Conservation (phyloP, 1,284 basidiomycete species). For the Agaricales sp. region DNA sequence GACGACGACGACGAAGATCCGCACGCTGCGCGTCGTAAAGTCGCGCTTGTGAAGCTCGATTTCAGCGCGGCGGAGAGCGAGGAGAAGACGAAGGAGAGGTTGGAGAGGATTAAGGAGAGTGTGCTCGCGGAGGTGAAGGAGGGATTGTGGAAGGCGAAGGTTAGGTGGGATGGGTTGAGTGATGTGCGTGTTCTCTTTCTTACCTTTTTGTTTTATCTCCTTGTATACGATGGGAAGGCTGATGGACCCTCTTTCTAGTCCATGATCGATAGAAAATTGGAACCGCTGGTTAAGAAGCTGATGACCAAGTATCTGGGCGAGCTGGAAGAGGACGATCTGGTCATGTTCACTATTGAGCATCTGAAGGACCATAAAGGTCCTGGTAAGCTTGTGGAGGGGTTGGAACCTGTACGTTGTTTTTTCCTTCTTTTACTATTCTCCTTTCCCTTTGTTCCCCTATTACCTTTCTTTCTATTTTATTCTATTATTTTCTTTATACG, state of each 20-base stretch:
- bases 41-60: conserved; percentile 77
- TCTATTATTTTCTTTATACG: no score
- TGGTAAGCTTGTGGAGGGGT: conserved; percentile 71
- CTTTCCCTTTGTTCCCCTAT: conserved; percentile 5
- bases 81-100: conserved; percentile 65
- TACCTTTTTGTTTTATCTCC: neutral
- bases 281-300: conserved; percentile 66
- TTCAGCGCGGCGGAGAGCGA: conserved; percentile 68
- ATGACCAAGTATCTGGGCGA: conserved; percentile 83
- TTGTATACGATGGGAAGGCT: conserved; percentile 10
- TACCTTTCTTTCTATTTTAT: neutral
- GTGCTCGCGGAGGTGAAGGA: conserved; percentile 54
- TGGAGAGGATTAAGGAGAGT: conserved; percentile 63
- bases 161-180: conserved; percentile 79
- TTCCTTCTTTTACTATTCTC: conserved; percentile 3
- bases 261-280: conserved; percentile 72
- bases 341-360: conserved; percentile 85
- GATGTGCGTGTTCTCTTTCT: conserved; percentile 47
- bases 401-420: conserved; percentile 68
- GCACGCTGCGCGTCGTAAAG: conserved; percentile 66
- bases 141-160: conserved; percentile 65
- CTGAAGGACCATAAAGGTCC: conserved; percentile 78
- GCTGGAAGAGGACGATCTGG: conserved; percentile 79
- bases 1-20: conserved; percentile 77
- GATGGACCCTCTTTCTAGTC: conserved; percentile 32